phyloP scores from a whole-genome alignment of 805 yeast species.

The Candida taoyuanica region DNA sequence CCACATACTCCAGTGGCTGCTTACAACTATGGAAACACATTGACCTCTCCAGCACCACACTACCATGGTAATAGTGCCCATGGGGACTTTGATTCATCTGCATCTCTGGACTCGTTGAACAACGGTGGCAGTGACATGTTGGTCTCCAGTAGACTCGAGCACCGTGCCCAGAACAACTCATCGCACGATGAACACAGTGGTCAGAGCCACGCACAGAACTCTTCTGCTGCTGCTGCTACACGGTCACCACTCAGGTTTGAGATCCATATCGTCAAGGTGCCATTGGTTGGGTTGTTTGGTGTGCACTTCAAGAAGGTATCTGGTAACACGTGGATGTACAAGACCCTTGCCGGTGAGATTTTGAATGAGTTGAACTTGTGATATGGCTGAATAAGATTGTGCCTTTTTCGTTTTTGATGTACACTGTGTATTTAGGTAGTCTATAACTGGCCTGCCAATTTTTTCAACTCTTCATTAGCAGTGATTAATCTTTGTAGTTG shows the following conservation, averaged over 20 bases:
- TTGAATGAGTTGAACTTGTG: conserved; percentile 34
- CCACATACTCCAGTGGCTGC: conserved; percentile 56
- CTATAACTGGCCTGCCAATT: conserved; percentile 1
- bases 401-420: too few species aligned
- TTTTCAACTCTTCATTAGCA: conserved; percentile 17
- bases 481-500: conserved; percentile 18
- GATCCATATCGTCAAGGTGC: conserved; percentile 87
- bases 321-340: conserved; percentile 95
- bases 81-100: conserved; percentile 37
- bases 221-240: conserved; percentile 18
- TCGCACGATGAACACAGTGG: neutral
- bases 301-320: conserved; percentile 89
- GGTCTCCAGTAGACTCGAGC: conserved; percentile 54
- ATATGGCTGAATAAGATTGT: neutral
- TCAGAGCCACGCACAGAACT: neutral
- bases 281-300: conserved; percentile 85
- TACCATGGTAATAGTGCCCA: conserved; percentile 28
- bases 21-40: conserved; percentile 21
- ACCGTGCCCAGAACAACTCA: conserved; percentile 24
- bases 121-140: conserved; percentile 46
- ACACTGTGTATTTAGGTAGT: neutral
- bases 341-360: conserved; percentile 82
- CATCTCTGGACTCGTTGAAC: conserved; percentile 60
- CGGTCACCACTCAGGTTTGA: conserved; percentile 79
- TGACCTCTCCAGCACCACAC: conserved; percentile 26